These are phyloP conservation scores for Sporobolomyces pararoseus DNA, from an alignment of 768 basidiomycete species.

Conservation along the genomic window DNA sequence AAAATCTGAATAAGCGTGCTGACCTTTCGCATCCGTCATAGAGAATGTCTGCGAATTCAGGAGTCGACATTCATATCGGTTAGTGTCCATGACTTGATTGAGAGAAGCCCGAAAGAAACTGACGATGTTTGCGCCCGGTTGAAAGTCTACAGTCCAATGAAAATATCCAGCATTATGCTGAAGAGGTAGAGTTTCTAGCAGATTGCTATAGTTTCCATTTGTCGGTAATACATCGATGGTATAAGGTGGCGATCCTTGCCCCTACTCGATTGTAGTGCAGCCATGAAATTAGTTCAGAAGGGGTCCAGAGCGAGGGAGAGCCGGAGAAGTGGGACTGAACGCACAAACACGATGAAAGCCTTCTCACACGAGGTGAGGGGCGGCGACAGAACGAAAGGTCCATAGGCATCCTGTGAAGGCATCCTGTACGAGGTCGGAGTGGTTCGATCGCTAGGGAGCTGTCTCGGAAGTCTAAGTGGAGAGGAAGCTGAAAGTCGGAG, in stretches of 20 bases:
- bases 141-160: slow-evolving; percentile 10
- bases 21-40: background rate
- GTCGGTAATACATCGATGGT: slow-evolving; percentile 5
- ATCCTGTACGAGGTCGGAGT: no score
- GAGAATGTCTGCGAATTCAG: slow-evolving; percentile 16
- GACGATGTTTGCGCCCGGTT: slow-evolving; percentile 24
- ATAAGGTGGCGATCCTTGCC: slow-evolving; percentile 24
- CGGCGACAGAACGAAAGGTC: background rate
- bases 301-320: background rate
- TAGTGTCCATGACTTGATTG: background rate
- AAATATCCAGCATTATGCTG: background rate
- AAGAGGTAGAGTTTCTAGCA: slow-evolving; percentile 13
- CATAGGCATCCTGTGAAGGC: no score
- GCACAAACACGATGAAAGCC: no score
- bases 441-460: no score
- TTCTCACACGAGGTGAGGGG: background rate
- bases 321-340: no score
- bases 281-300: background rate
- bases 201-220: background rate
- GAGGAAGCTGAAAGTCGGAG: no score
- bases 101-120: background rate
- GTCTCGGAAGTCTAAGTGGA: no score
- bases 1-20: slow-evolving; percentile 15
- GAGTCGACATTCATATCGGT: background rate
- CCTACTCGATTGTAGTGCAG: background rate